Base-by-base conservation (phyloP, 2,329 filamentous ascomycete species). In the Aureobasidium leucospermi region DNA sequence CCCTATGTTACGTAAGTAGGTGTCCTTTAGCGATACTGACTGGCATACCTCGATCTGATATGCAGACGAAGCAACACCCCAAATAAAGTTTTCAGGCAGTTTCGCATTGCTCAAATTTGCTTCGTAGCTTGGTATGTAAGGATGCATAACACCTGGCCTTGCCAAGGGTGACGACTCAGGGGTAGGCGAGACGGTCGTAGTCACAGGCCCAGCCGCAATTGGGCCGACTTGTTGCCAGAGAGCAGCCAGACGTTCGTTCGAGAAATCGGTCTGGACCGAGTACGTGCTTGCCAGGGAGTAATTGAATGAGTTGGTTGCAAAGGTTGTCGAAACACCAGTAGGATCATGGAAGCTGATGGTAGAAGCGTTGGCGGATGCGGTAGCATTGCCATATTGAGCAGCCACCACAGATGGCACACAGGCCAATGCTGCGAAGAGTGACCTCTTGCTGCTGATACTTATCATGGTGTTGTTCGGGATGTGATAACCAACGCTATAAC, bases 201-300 rank as follows among this genome's bases (percentile, higher is more conserved):
- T 70, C 58, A 66, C 60, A 16, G 63, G 48, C 2, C 68, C 65
- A n/a, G 61, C 61, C 4, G 62, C 51, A 4, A 71, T 65, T 9
- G 69, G 68, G 4, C 68, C 69, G 28, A 71, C 64, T 10, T 69
- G 62, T 47, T 70, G 65, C 69, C 69, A 70, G 34, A 69, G 55
- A 43, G 69, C 66, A 51, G 60, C 58, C 9, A 62, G 56, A 16
- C 74, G 74, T 61, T 78, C 74, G 52, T 79, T 73, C 0, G 76
- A 77, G 66, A 78, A 80, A 59, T 77, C 74, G 1, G 68, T 72
- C 38, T 77, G 76, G 4, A 67, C 72, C 43, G 74, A 68, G 10
- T 75, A 70, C 13, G 76, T 76, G 19, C 73, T 74, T 28, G 76
- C 75, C 1, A 75, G 73, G 5, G 75, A 75, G 39, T 69, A 69